Evolutionary conservation across 192 early-diverging fungal genomes (phyloP), one percentile per base, ranked within the genome.

Genomic region (Thamnidium elegans): DNA sequence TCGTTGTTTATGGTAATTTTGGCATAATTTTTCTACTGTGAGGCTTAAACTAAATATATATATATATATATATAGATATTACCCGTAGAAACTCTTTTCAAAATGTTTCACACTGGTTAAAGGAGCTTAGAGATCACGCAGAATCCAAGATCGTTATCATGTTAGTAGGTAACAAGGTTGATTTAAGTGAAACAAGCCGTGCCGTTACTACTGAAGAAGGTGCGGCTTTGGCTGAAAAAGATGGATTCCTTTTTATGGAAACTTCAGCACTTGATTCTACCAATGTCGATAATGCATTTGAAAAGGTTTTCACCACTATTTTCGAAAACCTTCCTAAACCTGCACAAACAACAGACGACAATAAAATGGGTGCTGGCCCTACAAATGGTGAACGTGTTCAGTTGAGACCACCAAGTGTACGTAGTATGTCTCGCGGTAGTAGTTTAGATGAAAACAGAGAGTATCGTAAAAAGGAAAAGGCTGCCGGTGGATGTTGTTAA

Each of bases 101-200:
- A 69, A 91, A 87, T 58, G 91, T 92, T 45, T 91, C 91, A 62
- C 83, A 90, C 48, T 97, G 95, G 95, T 84, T 95, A 6, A 90
- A 90, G 71, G 93, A 97, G 76, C 83, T 97, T 20, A 89, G 93
- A 68, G 89, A 93, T 34, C 92, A 95, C 79, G 92, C 92, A 14
- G 92, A 89, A 71, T 84, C 91, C 47, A 92, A 90, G 75, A 93
- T 94, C 70, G 92, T 95, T 50, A 94, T 97, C 79, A 89, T 90
- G 43, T 78, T 97, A 15, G 89, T 94, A 30, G 95, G 95, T 39
- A 97, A 95, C 81, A 95, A 97, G 77, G 76, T 92, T 19, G 95
- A 97, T 79, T 69, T 97, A 34, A 86, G 72, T 6, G 81, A 81
- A 31, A 79, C 79, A 19, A 63, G 73, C 21, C 83, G 93, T 48